phyloP scores from a whole-genome alignment of 2,329 filamentous ascomycete species.

The Trichoderma semiorbis region DNA sequence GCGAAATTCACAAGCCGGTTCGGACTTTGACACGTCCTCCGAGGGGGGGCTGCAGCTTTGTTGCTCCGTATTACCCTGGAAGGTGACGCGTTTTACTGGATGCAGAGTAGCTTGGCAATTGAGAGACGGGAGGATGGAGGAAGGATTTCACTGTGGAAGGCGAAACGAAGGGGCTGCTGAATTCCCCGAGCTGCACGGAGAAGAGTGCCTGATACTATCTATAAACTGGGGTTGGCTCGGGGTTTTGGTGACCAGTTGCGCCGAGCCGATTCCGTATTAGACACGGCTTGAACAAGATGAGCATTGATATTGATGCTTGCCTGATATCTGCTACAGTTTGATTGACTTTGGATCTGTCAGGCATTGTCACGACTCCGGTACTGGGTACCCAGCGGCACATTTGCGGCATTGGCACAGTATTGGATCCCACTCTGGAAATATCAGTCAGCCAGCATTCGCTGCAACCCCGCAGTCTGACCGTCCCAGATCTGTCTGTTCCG shows the following conservation, averaged over 20 bases:
- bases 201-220: background rate
- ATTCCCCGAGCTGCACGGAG: background rate
- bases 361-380: background rate
- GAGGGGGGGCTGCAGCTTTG: background rate
- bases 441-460: background rate
- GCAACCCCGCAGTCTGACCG: background rate
- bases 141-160: background rate
- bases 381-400: background rate
- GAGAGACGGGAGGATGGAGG: background rate
- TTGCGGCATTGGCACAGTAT: background rate
- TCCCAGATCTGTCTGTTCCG: background rate
- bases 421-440: background rate
- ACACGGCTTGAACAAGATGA: background rate
- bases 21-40: constrained; percentile 13
- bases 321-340: background rate
- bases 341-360: background rate
- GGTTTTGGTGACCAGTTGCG: background rate
- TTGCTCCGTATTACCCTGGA: background rate
- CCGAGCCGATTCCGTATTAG: background rate
- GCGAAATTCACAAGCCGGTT: background rate
- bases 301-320: background rate
- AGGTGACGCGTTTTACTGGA: background rate
- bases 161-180: background rate
- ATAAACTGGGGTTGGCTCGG: background rate
- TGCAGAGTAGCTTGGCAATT: background rate